Conservation (phyloP, 345 rosid species). For the Gossypium mustelinum region DNA sequence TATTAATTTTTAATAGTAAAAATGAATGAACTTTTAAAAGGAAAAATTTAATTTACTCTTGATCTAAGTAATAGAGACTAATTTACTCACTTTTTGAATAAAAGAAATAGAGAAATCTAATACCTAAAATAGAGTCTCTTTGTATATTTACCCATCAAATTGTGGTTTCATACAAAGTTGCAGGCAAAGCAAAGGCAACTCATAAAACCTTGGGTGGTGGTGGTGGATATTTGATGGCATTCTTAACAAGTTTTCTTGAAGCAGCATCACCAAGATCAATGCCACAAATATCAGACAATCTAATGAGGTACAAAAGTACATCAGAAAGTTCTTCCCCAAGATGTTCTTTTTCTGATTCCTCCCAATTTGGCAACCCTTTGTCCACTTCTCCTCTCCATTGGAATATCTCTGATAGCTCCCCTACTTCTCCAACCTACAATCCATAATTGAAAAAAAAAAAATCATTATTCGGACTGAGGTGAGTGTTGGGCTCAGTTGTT, state of each 20-base stretch:
- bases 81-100: no score
- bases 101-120: no score
- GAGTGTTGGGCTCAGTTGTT: neutral
- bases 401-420: constrained; percentile 40
- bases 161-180: no score
- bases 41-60: no score
- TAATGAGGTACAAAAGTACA: constrained; percentile 46
- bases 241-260: constrained; percentile 35
- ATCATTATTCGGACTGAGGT: neutral
- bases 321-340: constrained; percentile 49
- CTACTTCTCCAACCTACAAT: constrained; percentile 44
- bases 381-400: constrained; percentile 56
- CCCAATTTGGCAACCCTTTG: constrained; percentile 44
- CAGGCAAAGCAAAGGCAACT: neutral
- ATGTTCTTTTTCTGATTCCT: constrained; percentile 42
- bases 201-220: constrained; percentile 13
- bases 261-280: constrained; percentile 46
- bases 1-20: no score
- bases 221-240: constrained; percentile 41
- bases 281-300: constrained; percentile 46
- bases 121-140: no score
- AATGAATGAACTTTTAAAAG: accelerated
- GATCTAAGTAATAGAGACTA: no score
- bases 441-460: neutral
- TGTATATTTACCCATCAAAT: neutral